These are phyloP conservation scores for Mucor racemosus DNA, from an alignment of 371 early-diverging fungal genomes.

Conservation along the genomic window DNA sequence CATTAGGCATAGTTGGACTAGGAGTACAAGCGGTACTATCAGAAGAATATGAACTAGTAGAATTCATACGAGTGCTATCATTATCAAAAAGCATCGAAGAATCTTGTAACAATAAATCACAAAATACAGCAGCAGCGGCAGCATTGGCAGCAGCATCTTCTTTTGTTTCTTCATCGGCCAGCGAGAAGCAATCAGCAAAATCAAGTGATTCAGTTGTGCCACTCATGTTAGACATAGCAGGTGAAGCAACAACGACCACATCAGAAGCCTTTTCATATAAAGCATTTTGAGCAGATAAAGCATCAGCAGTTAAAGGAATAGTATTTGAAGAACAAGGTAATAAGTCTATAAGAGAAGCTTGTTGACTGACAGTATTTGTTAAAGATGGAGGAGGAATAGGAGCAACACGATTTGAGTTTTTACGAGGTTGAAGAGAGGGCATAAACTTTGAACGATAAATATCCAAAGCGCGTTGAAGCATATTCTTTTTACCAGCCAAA, in stretches of 20 bases:
- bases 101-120: slow-evolving; percentile 27
- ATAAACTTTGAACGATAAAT: slow-evolving; percentile 50
- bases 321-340: slow-evolving; percentile 3
- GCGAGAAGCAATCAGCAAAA: slow-evolving; percentile 56
- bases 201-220: slow-evolving; percentile 46
- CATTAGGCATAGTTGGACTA: slow-evolving; percentile 32
- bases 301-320: slow-evolving; percentile 34
- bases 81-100: slow-evolving; percentile 9
- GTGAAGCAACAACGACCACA: slow-evolving; percentile 9
- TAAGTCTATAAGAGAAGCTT: slow-evolving; percentile 11
- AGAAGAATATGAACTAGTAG: slow-evolving; percentile 22
- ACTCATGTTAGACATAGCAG: slow-evolving; percentile 32
- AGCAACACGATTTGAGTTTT: slow-evolving; percentile 32
- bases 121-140: slow-evolving; percentile 28
- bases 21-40: slow-evolving; percentile 37
- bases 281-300: slow-evolving; percentile 47
- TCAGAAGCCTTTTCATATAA: slow-evolving; percentile 25
- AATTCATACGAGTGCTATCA: slow-evolving; percentile 12
- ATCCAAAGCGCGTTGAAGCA: slow-evolving; percentile 57
- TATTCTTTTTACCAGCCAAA: slow-evolving; percentile 48
- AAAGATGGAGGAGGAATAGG: slow-evolving; percentile 29
- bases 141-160: slow-evolving; percentile 9
- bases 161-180: slow-evolving; percentile 41
- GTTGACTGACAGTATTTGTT: slow-evolving; percentile 5
- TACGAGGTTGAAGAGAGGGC: slow-evolving; percentile 51